phyloP scores from a whole-genome alignment of 2,329 filamentous ascomycete genomes.

The Colletotrichum musicola region DNA sequence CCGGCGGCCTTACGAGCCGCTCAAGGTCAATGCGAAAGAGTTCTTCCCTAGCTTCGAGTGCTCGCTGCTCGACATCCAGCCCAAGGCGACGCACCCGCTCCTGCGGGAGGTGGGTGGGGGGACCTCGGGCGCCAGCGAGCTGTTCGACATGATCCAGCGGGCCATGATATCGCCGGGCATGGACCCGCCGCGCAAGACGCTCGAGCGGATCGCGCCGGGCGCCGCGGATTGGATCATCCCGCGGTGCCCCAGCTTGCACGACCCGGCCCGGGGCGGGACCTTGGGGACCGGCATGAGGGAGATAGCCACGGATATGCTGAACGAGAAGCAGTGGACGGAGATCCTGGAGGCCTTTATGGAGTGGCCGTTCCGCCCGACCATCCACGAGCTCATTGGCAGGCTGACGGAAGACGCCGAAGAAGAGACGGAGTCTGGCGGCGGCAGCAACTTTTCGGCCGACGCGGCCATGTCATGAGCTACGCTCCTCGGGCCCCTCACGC shows the following conservation, averaged over 20 bases:
- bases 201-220: slow-evolving; percentile 71
- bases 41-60: slow-evolving; percentile 73
- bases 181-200: slow-evolving; percentile 54
- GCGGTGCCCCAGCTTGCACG: slow-evolving; percentile 61
- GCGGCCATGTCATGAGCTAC: background rate
- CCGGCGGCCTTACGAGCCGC: slow-evolving; percentile 76
- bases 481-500: background rate
- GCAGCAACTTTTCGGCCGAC: slow-evolving; percentile 24
- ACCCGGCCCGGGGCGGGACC: slow-evolving; percentile 62
- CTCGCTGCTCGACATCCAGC: slow-evolving; percentile 76
- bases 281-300: slow-evolving; percentile 53
- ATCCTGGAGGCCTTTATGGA: slow-evolving; percentile 70
- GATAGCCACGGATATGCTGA: slow-evolving; percentile 63
- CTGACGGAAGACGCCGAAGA: slow-evolving; percentile 39
- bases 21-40: slow-evolving; percentile 69
- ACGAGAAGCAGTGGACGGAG: slow-evolving; percentile 67
- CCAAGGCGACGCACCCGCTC: slow-evolving; percentile 63
- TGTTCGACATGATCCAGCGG: slow-evolving; percentile 65
- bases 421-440: background rate
- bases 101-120: slow-evolving; percentile 59
- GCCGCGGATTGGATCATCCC: slow-evolving; percentile 66
- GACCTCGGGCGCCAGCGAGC: slow-evolving; percentile 59
- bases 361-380: slow-evolving; percentile 74
- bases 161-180: slow-evolving; percentile 52
- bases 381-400: slow-evolving; percentile 61